A percentile compares a stretch with the other conserved stretches of the same genome.
Conservation (phyloP, 495 filamentous ascomycete genomes). For the Hypoxylon trugodes region DNA sequence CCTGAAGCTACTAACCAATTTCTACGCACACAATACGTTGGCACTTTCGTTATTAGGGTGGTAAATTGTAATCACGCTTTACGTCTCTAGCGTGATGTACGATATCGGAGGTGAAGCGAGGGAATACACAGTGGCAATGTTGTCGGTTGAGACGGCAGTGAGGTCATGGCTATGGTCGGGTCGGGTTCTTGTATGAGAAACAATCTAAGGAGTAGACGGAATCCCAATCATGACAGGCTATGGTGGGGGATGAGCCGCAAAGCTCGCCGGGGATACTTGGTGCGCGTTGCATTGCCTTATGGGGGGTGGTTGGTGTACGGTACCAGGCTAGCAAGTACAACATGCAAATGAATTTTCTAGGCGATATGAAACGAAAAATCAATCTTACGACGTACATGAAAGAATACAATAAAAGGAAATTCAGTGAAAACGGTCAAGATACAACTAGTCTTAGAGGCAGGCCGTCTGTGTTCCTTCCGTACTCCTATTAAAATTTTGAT, state of each 20-base stretch:
- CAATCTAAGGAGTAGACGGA: conserved; percentile 20
- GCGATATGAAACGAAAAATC: neutral
- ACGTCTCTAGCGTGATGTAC: conserved; percentile 2
- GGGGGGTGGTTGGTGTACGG: conserved; percentile 23
- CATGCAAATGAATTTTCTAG: conserved; percentile 15
- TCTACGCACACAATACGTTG: neutral
- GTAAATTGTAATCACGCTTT: neutral
- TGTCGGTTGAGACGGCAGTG: too few relatives aligned
- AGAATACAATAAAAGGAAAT: too few relatives aligned
- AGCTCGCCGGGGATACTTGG: conserved; percentile 10
- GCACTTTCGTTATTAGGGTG: neutral
- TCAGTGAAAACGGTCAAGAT: too few relatives aligned
- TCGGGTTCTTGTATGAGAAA: conserved; percentile 7
- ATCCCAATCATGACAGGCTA: neutral
- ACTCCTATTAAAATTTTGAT: neutral
- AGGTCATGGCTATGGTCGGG: too few relatives aligned
- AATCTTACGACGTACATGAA: too few relatives aligned
- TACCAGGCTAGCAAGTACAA: conserved; percentile 10
- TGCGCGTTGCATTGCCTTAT: conserved; percentile 20
- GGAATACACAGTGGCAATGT: too few relatives aligned
- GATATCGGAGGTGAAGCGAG: neutral
- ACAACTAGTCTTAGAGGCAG: neutral
- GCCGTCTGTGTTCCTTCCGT: neutral
- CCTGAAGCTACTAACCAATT: neutral
- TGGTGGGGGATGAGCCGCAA: neutral